phyloP scores from a whole-genome alignment of 2,329 filamentous ascomycete species.

The Colletotrichum musicola region DNA sequence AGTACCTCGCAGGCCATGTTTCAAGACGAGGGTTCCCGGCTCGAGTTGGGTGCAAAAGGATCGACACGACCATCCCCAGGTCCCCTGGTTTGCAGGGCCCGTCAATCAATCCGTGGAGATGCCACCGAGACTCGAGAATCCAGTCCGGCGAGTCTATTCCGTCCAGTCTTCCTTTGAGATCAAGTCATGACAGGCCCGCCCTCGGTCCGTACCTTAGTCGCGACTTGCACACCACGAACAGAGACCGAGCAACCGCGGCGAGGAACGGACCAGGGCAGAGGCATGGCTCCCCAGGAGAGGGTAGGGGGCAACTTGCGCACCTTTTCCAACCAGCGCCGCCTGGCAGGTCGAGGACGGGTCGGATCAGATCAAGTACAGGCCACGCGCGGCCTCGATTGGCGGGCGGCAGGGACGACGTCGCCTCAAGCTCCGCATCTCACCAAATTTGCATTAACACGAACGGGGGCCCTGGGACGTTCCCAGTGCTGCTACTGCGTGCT shows the following conservation, averaged over 20 bases:
- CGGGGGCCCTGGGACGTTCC: slow-evolving; percentile 7
- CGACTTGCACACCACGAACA: not conserved
- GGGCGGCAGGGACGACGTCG: slow-evolving; percentile 29
- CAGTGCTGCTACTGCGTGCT: not conserved
- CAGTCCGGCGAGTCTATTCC: not conserved
- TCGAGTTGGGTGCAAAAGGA: slow-evolving; percentile 31
- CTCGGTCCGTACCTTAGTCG: slow-evolving; percentile 22
- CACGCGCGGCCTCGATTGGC: slow-evolving; percentile 16
- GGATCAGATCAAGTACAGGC: slow-evolving; percentile 34
- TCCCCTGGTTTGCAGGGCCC: slow-evolving; percentile 11
- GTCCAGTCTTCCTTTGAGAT: too few relatives aligned
- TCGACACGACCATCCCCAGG: slow-evolving; percentile 33
- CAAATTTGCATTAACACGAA: slow-evolving; percentile 31
- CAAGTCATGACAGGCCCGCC: slow-evolving; percentile 26
- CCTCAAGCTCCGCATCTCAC: slow-evolving; percentile 33
- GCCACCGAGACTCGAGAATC: not conserved
- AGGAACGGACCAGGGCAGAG: not conserved
- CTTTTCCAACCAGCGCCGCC: slow-evolving; percentile 27
- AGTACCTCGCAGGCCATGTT: slow-evolving; percentile 11
- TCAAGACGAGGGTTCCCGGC: slow-evolving; percentile 36
- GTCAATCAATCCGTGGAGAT: too few relatives aligned
- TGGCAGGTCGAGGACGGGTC: slow-evolving; percentile 16
- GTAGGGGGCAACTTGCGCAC: slow-evolving; percentile 36
- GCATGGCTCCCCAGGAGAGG: slow-evolving; percentile 29
- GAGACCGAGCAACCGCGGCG: not conserved